phyloP scores from a whole-genome alignment of 768 basidiomycete species.

The Cystoderma amianthinum region DNA sequence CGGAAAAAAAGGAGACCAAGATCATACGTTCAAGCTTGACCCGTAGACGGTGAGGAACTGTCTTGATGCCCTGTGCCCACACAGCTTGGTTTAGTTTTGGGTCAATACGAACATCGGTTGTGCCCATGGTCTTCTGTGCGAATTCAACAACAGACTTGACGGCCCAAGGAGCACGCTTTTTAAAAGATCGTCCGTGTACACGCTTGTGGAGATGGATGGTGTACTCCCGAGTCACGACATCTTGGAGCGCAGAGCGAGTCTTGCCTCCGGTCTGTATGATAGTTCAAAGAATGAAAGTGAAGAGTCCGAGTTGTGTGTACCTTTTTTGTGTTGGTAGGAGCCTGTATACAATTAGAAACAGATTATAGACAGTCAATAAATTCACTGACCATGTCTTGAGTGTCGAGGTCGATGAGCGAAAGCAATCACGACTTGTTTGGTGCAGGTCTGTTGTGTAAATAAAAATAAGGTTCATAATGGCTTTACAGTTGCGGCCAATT shows the following conservation, averaged over 20 bases:
- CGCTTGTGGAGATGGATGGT: constrained; percentile 97
- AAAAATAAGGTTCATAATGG: constrained; percentile 55
- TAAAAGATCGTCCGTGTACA: constrained; percentile 90
- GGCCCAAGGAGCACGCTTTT: constrained; percentile 96
- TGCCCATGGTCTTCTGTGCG: constrained; percentile 94
- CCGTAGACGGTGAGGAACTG: constrained; percentile 85
- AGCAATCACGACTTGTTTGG: constrained; percentile 25
- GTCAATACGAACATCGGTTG: constrained; percentile 88
- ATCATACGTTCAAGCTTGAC: constrained; percentile 85
- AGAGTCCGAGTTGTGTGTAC: constrained; percentile 20
- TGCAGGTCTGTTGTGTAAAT: constrained; percentile 33
- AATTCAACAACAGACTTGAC: constrained; percentile 92
- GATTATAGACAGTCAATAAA: constrained; percentile 4
- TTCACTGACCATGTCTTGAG: constrained; percentile 62
- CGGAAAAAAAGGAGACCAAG: neutral
- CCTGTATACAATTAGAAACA: constrained; percentile 24
- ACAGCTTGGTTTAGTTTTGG: constrained; percentile 95
- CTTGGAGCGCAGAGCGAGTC: constrained; percentile 93
- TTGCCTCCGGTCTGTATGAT: constrained; percentile 60
- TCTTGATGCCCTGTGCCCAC: constrained; percentile 93
- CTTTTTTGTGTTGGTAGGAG: constrained; percentile 52
- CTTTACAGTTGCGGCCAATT: constrained; percentile 28
- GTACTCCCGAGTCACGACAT: constrained; percentile 98
- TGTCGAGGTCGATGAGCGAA: constrained; percentile 51
- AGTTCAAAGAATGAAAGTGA: constrained; percentile 1